phyloP scores from a whole-genome alignment of 75 land plant genomes.

The Picea glauca region DNA sequence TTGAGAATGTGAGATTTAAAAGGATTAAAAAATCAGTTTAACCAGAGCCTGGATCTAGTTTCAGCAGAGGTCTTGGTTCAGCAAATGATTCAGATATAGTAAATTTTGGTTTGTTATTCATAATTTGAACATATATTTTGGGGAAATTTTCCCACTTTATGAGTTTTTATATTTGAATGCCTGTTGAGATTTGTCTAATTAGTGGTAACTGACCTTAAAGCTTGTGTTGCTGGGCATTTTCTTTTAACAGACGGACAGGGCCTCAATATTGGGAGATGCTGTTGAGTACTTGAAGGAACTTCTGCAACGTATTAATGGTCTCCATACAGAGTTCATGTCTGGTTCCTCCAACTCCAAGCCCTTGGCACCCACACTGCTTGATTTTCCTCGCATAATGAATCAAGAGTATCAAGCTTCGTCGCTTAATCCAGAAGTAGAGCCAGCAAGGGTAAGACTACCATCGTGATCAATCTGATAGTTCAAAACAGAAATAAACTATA shows the following conservation, averaged over 20 bases:
- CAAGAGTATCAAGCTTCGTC: slow-evolving; percentile 20
- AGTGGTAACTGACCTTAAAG: neutral
- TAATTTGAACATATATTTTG: neutral
- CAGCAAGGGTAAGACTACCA: slow-evolving; percentile 20
- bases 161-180: neutral
- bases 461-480: slow-evolving; percentile 15
- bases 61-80: neutral
- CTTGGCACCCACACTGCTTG: neutral
- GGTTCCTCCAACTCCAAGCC: neutral
- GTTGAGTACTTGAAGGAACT: slow-evolving; percentile 60
- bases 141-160: neutral
- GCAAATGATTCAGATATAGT: neutral
- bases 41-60: no score
- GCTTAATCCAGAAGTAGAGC: slow-evolving; percentile 21
- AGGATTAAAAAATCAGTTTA: no score
- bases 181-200: neutral
- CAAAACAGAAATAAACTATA: neutral
- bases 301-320: slow-evolving; percentile 87
- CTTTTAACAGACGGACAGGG: slow-evolving; percentile 17
- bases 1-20: no score
- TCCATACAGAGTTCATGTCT: slow-evolving; percentile 66
- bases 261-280: slow-evolving; percentile 28
- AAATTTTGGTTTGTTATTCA: neutral
- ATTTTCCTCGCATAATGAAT: slow-evolving; percentile 13
- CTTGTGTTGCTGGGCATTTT: neutral